Evolutionary conservation across 2,329 filamentous ascomycete genomes (phyloP).

Genomic region (Colletotrichum sp.): DNA sequence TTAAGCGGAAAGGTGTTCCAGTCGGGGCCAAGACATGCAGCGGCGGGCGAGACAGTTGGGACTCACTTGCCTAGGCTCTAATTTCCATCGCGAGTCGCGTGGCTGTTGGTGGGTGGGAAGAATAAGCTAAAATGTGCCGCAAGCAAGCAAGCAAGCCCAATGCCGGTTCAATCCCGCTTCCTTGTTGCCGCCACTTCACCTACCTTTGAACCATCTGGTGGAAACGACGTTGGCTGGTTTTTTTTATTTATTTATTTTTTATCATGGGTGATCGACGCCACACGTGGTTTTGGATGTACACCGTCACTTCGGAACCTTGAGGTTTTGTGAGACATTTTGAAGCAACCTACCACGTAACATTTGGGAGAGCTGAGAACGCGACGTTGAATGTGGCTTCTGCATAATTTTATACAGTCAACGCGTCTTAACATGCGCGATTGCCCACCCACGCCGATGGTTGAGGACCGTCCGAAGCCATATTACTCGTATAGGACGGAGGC

Average conservation of each 20-base stretch:
- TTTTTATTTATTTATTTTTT: not conserved
- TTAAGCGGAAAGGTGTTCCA: not conserved
- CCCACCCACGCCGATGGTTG: not conserved
- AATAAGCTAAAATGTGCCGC: not conserved
- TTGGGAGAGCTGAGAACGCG: not conserved
- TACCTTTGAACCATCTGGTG: not conserved
- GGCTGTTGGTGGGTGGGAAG: not conserved
- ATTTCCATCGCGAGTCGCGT: not conserved
- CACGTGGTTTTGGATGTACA: not conserved
- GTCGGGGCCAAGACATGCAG: not conserved
- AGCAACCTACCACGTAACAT: not conserved
- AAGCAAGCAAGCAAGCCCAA: not conserved
- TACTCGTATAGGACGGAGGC: fast-evolving
- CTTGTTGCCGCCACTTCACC: not conserved
- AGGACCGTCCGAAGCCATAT: not conserved
- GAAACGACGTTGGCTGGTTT: not conserved
- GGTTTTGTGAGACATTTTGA: not conserved
- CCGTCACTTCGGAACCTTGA: not conserved
- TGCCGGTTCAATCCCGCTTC: not conserved
- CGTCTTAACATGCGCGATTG: not conserved
- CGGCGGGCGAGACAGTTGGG: not conserved
- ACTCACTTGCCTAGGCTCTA: not conserved
- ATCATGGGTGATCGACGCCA: not conserved
- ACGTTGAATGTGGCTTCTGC: not conserved
- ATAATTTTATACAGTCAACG: not conserved